These are phyloP conservation scores for Penicillium robsamsonii DNA, from an alignment of 495 filamentous ascomycete species.

Conservation along the genomic window DNA sequence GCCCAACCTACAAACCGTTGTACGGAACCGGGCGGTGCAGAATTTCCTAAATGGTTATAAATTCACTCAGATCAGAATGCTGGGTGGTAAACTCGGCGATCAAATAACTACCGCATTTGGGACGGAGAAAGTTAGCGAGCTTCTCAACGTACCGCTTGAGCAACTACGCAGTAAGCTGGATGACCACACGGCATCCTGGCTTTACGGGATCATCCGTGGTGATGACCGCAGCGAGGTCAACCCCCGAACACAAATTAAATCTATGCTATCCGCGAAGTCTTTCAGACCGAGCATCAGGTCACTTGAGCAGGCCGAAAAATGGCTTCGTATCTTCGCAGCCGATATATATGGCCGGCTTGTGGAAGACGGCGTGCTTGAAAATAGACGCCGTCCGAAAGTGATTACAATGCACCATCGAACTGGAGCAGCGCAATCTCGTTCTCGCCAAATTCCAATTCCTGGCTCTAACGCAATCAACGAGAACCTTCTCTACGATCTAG, in stretches of 20 bases:
- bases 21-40: slow-evolving; percentile 77
- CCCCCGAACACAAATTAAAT: slow-evolving; percentile 88
- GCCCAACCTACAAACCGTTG: slow-evolving; percentile 87
- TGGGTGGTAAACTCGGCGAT: slow-evolving; percentile 94
- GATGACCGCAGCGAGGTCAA: slow-evolving; percentile 87
- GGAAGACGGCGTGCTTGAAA: slow-evolving; percentile 88
- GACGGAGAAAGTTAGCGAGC: slow-evolving; percentile 75
- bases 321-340: slow-evolving; percentile 88
- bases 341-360: slow-evolving; percentile 89
- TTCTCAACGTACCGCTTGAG: slow-evolving; percentile 69
- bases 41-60: slow-evolving; percentile 83
- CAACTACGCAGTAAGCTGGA: slow-evolving; percentile 77
- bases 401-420: slow-evolving; percentile 79
- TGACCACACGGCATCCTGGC: slow-evolving; percentile 83
- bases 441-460: slow-evolving; percentile 73
- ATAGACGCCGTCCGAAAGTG: slow-evolving; percentile 79
- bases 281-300: slow-evolving; percentile 82
- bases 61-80: slow-evolving; percentile 92
- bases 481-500: slow-evolving; percentile 69
- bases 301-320: slow-evolving; percentile 77
- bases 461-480: slow-evolving; percentile 71
- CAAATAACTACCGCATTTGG: slow-evolving; percentile 73
- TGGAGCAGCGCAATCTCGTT: slow-evolving; percentile 65
- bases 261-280: slow-evolving; percentile 96
- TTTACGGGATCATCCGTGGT: slow-evolving; percentile 83